Conservation (phyloP, 352 stramenopile genomes). For the Thalassiosira pacifica region DNA sequence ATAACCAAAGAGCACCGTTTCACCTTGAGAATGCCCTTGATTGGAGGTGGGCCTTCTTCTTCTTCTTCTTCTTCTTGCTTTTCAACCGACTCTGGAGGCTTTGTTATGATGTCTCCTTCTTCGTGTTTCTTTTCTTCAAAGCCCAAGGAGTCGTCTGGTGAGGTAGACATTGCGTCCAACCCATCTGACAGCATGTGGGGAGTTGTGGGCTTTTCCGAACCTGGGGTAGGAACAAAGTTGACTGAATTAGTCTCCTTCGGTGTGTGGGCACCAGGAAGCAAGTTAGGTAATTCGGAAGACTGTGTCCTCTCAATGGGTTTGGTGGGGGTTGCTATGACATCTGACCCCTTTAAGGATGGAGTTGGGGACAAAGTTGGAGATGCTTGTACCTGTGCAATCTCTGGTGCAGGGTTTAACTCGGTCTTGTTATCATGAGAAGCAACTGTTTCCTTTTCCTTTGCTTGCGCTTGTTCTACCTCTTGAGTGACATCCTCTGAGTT, state of each 20-base stretch:
- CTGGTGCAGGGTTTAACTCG: neutral
- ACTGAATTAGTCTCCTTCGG: neutral
- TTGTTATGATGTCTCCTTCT: neutral
- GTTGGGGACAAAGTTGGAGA: conserved; percentile 15
- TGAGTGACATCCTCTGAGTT: neutral
- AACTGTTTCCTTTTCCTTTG: neutral
- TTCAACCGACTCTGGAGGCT: neutral
- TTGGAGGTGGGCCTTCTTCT: neutral
- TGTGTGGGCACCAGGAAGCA: neutral
- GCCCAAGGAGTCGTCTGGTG: neutral
- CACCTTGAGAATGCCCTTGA: conserved; percentile 64
- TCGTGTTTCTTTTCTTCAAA: conserved; percentile 35
- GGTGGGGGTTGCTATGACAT: neutral
- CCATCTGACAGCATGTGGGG: conserved; percentile 24
- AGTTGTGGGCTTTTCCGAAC: neutral
- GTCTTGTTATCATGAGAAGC: neutral
- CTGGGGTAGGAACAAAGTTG: neutral
- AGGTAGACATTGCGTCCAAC: neutral
- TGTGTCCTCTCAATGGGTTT: neutral
- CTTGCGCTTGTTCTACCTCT: neutral
- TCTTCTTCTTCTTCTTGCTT: conserved; percentile 21
- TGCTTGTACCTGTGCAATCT: neutral
- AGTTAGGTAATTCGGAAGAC: neutral
- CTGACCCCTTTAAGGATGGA: neutral
- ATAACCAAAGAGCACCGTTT: conserved; percentile 17